Percentiles rank a stretch among this genome's conserved stretches.
phyloP scores from a whole-genome alignment of 495 filamentous ascomycete genomes.

The Usnea hakonensis region DNA sequence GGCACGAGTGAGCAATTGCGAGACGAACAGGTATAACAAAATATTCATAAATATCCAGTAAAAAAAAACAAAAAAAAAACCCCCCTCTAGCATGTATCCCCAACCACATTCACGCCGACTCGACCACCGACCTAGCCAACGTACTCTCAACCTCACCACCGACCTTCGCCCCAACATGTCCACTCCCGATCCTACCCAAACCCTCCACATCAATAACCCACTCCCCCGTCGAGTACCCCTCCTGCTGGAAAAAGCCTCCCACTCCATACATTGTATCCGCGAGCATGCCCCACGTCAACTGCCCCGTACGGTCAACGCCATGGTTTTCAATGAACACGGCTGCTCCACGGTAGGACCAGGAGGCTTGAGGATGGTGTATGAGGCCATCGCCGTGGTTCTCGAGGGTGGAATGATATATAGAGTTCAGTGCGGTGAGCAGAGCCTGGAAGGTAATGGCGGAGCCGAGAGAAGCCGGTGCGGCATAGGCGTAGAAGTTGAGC shows the following conservation, averaged over 20 bases:
- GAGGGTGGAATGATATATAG: background rate
- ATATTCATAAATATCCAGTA: no score
- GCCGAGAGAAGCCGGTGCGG: background rate
- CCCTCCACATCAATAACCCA: background rate
- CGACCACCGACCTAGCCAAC: background rate
- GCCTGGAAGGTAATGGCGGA: background rate
- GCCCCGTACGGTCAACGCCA: background rate
- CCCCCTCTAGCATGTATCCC: background rate
- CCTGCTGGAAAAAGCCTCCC: background rate
- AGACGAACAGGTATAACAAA: no score
- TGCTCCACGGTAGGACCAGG: background rate
- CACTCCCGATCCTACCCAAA: conserved; percentile 1
- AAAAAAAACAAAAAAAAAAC: no score
- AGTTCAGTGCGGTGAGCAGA: background rate
- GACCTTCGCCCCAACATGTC: background rate
- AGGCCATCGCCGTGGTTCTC: background rate
- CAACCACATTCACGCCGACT: background rate
- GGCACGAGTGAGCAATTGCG: no score
- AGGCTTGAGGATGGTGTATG: background rate
- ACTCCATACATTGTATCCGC: conserved; percentile 6
- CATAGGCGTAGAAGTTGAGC: conserved; percentile 1
- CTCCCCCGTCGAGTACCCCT: background rate
- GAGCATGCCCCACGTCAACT: conserved; percentile 7
- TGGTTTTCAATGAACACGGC: conserved; percentile 2
- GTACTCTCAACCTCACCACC: background rate